These are phyloP conservation scores for Recurvomyces mirabilis DNA, from an alignment of 495 filamentous ascomycete genomes.

Conservation along the genomic window DNA sequence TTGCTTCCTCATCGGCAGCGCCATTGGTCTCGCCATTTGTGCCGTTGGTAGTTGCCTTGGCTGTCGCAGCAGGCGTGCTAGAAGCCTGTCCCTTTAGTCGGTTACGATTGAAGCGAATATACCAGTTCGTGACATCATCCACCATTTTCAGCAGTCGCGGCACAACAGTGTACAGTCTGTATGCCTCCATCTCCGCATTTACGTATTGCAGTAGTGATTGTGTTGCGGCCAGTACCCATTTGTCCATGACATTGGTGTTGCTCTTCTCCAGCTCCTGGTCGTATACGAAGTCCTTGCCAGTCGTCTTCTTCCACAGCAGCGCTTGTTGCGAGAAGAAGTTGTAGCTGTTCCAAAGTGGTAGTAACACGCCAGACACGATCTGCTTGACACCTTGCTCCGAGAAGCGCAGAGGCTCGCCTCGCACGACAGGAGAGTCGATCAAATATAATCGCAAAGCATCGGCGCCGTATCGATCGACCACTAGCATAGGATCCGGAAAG, in stretches of 20 bases:
- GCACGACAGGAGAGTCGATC: conserved; percentile 94
- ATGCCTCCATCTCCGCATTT: conserved; percentile 83
- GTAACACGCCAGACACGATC: conserved; percentile 82
- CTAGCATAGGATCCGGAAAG: conserved; percentile 77
- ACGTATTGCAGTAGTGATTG: conserved; percentile 89
- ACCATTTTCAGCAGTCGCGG: conserved; percentile 78
- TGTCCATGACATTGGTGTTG: conserved; percentile 91
- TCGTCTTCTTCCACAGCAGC: conserved; percentile 80
- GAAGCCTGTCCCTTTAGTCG: conserved; percentile 80
- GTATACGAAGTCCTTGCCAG: conserved; percentile 66
- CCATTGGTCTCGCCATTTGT: conserved; percentile 8
- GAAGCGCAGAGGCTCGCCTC: conserved; percentile 83
- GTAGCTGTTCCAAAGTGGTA: conserved; percentile 95
- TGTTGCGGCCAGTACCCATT: conserved; percentile 88
- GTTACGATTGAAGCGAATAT: conserved; percentile 97
- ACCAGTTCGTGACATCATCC: conserved; percentile 97
- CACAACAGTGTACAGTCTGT: conserved; percentile 73
- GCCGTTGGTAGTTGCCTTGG: conserved; percentile 39
- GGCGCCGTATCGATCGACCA: conserved; percentile 84
- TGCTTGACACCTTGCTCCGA: conserved; percentile 92
- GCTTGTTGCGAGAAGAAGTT: conserved; percentile 97
- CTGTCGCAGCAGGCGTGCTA: not conserved
- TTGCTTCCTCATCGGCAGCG: conserved; percentile 9
- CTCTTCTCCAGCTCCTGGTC: conserved; percentile 60
- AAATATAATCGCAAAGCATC: conserved; percentile 91